Conservation (phyloP, 768 basidiomycete species). For the Lentinula aciculospora region DNA sequence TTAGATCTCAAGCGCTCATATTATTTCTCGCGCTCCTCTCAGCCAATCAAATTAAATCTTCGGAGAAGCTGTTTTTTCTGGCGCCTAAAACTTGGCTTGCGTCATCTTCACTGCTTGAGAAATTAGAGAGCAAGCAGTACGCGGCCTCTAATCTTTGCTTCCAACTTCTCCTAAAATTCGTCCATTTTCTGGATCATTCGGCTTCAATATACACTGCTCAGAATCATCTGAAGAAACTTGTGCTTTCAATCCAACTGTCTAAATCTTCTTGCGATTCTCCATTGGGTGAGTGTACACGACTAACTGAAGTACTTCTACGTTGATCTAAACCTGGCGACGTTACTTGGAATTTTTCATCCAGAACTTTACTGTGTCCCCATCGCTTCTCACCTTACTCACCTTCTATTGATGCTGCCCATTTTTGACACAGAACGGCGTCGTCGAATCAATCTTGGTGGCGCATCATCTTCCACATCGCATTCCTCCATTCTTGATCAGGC, state of each 20-base stretch:
- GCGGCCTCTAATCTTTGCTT: background rate
- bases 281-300: no score
- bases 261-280: no score
- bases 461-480: conserved; percentile 43
- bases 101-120: background rate
- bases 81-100: background rate
- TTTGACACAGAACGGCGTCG: conserved; percentile 36
- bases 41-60: no score
- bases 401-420: background rate
- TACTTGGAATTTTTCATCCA: background rate
- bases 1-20: no score
- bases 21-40: no score
- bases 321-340: no score
- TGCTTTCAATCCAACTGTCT: no score
- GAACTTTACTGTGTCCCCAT: no score
- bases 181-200: background rate
- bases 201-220: background rate
- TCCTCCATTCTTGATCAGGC: conserved; percentile 57
- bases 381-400: background rate
- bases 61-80: no score
- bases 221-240: no score
- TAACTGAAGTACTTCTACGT: no score
- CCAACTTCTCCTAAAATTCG: background rate
- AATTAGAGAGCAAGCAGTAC: background rate
- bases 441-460: conserved; percentile 76